Base-by-base conservation (phyloP, 2,329 filamentous ascomycete species). In the Claviceps monticola region DNA sequence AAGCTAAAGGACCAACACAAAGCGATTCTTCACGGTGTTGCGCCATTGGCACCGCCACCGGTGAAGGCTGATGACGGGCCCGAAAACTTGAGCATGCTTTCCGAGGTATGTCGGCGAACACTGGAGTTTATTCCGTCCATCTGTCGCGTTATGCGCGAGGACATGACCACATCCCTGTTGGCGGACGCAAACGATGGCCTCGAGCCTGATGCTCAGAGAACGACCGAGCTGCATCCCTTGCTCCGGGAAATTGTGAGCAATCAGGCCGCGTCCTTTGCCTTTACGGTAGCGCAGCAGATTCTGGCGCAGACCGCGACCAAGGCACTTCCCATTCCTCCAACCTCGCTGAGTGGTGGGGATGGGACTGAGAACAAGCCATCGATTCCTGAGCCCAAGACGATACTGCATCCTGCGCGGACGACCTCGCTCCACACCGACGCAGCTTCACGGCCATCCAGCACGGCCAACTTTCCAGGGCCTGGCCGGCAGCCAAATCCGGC, bases 51-150 rank as follows among this genome's bases (percentile, higher is more conserved):
- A 0, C 72, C 62, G 8, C 72, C 62, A 8, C 68, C 73, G 0
- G 68, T 72, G 0, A 74, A 74, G 23, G 71, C 72, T 41, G 70
- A 72, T 0, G 78, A 82, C 43, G 83, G 86, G 55, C 64, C 75
- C 0, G 88, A 95, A 64, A 85, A 95, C 59, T 68, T 96, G 23
- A 71, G 78, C 9, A 80, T 89, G 55, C 75, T 96, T n/a, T 85
- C 88, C 1, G 89, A 97, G 61, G 80, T 96, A 29, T 95, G 89
- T 63, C 82, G 82, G 55, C 79, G 90, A 53, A 83, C 88, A 1
- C 75, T 93, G 9, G 83, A 87, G 55, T 97, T 96, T 59, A 84
- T 97, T 39, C 84, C 87, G 1, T 79, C 84, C 41, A 83, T 88
- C 39, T 86, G 88, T 3, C 80, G 86, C 50, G 80, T 89, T 21